These are phyloP conservation scores for Kodamaea plutei DNA, from an alignment of 1,139 yeast species.

Conservation along the genomic window DNA sequence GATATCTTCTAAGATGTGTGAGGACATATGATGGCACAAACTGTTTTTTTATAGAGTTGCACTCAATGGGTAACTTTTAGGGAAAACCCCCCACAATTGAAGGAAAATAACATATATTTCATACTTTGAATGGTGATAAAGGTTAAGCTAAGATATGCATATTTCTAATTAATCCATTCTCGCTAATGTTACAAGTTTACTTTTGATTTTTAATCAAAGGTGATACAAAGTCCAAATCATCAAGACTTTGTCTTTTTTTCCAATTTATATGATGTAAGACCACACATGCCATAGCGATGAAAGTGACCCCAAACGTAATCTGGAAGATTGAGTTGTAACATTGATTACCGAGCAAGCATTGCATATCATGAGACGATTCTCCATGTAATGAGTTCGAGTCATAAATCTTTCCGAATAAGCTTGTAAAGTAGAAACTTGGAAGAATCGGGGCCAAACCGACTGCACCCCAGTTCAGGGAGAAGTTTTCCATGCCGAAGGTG, in stretches of 20 bases:
- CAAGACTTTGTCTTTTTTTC: conserved; percentile 1
- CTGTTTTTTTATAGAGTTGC: neutral
- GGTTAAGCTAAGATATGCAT: neutral
- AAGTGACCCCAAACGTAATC: conserved; percentile 22
- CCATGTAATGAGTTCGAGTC: conserved; percentile 35
- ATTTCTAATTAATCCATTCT: no score
- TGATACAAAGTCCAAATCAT: conserved; percentile 2
- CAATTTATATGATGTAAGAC: conserved; percentile 4
- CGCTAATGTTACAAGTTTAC: no score
- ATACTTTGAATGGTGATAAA: neutral
- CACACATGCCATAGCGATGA: conserved; percentile 11
- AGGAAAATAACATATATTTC: no score
- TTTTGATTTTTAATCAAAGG: neutral
- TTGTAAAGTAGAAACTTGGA: conserved; percentile 49
- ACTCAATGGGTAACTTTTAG: neutral
- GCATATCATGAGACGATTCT: conserved; percentile 6
- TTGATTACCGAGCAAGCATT: conserved; percentile 36
- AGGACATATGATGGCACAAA: neutral
- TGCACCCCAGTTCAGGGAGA: conserved; percentile 57
- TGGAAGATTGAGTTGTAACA: conserved; percentile 44
- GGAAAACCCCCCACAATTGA: no score
- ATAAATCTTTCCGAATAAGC: conserved; percentile 48
- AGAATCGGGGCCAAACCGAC: conserved; percentile 51
- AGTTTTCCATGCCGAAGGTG: conserved; percentile 50
- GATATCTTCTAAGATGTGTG: no score